Evolutionary conservation across 352 stramenopile genomes (phyloP).

Genomic region (Phytophthora brassicae): DNA sequence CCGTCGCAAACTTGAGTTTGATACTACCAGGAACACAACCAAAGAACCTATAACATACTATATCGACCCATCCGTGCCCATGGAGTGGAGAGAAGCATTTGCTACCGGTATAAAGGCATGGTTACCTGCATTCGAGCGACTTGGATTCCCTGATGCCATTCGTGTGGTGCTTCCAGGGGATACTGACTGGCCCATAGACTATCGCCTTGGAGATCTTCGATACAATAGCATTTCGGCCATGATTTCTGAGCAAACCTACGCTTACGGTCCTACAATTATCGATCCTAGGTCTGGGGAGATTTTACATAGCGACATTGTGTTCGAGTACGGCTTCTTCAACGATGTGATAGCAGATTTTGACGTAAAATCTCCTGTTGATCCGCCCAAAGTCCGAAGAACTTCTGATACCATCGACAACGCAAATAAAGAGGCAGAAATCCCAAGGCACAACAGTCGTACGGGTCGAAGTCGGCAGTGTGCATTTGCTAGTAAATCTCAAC

Average conservation of each 20-base stretch:
- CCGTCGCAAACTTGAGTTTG: slow-evolving; percentile 57
- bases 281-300: slow-evolving; percentile 87
- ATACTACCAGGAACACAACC: slow-evolving; percentile 35
- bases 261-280: slow-evolving; percentile 60
- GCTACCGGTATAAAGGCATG: slow-evolving; percentile 71
- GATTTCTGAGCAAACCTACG: slow-evolving; percentile 79
- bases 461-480: slow-evolving; percentile 41
- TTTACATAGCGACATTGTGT: slow-evolving; percentile 83
- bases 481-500: slow-evolving; percentile 36
- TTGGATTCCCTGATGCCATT: slow-evolving; percentile 76
- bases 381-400: slow-evolving; percentile 18
- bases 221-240: slow-evolving; percentile 88
- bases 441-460: neutral
- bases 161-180: slow-evolving; percentile 65
- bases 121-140: slow-evolving; percentile 71
- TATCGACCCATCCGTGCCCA: slow-evolving; percentile 82
- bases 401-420: neutral
- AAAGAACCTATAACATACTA: slow-evolving; percentile 73
- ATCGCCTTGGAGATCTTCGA: slow-evolving; percentile 81
- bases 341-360: slow-evolving; percentile 60
- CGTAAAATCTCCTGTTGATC: slow-evolving; percentile 39
- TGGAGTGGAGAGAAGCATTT: slow-evolving; percentile 66
- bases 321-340: slow-evolving; percentile 88
- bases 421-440: neutral
- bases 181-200: slow-evolving; percentile 75